Base-by-base conservation (phyloP, 805 yeast species). In the Spencermartinsiella europaea region DNA sequence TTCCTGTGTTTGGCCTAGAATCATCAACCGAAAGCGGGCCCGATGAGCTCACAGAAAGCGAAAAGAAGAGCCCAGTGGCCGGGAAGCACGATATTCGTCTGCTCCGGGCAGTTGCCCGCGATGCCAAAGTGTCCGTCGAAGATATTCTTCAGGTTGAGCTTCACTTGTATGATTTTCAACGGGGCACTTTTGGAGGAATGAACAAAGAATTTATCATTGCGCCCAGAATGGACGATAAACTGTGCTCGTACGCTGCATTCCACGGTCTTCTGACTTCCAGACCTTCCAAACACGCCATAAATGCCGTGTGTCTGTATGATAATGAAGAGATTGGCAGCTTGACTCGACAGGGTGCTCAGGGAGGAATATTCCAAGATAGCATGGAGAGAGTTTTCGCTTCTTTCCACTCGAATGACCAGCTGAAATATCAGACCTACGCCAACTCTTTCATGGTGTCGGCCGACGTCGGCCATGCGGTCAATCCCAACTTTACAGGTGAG, bases 271-370 rank as follows among this genome's bases (percentile, higher is more conserved):
- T 84, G 40, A 76, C 74, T 52, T 68, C 67, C 34, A 61, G 52
- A 16, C 62, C 66, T 39, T 56, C 60, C 22, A 71, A 68, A 43
- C 52, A 57, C 22, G 48, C 63, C 43, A 55, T 68, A 40, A 70
- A 80, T 22, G 62, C 81, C 42, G 85, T 80, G 1, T 81, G 81
- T 1, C 71, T 85, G 46, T 85, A 78, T 57, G 95, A 88, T 59
- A 79, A 83, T 61, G 96, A 87, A 66, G 96, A 87, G 67, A 76
- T 87, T 47, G 95, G 95, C 7, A 82, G 91, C 4, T 75, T 79
- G 31, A 74, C 88, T 3, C 77, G 91, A 64, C 86, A 81, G 56
- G 95, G 96, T 56, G 89, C 89, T 41, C 78, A 77, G 58, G 91
- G 95, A 54, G 87, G 86, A 19, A 64, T 85, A 41, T 65, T 85